Evolutionary conservation across 2,329 filamentous ascomycete genomes (phyloP).

Genomic region (Coniochaeta sp.): DNA sequence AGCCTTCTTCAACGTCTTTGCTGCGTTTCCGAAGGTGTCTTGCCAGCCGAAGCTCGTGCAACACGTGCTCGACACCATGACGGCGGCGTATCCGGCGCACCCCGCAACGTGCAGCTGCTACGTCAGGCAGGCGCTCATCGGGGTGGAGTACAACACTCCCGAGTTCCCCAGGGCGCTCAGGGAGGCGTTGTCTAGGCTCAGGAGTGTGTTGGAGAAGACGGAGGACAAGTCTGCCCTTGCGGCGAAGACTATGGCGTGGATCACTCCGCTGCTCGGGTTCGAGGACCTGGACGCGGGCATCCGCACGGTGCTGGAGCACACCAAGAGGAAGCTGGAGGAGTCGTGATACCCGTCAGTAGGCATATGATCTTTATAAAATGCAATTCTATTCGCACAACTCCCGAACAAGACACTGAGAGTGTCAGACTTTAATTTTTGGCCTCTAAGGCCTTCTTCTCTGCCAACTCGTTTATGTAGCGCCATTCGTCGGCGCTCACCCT

Average conservation of each 20-base stretch:
- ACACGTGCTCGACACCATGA: conserved; percentile 64
- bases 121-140: conserved; percentile 63
- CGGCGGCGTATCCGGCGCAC: conserved; percentile 49
- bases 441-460: conserved; percentile 33
- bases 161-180: conserved; percentile 69
- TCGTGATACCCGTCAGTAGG: conserved; percentile 5
- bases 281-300: conserved; percentile 49
- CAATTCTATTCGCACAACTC: not conserved
- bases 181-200: conserved; percentile 56
- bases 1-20: conserved; percentile 74
- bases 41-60: conserved; percentile 60
- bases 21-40: conserved; percentile 58
- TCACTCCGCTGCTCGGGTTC: conserved; percentile 41
- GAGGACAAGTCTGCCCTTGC: conserved; percentile 37
- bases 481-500: conserved; percentile 59
- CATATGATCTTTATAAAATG: not conserved
- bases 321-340: conserved; percentile 28
- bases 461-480: conserved; percentile 51
- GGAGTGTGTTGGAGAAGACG: conserved; percentile 35
- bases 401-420: not conserved
- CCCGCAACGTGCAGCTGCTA: conserved; percentile 62
- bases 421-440: conserved; percentile 4
- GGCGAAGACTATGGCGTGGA: conserved; percentile 45
- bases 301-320: conserved; percentile 46
- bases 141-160: conserved; percentile 53